Base-by-base conservation (phyloP, 169 alveolate genomes). In the Eimeria tenella region DNA sequence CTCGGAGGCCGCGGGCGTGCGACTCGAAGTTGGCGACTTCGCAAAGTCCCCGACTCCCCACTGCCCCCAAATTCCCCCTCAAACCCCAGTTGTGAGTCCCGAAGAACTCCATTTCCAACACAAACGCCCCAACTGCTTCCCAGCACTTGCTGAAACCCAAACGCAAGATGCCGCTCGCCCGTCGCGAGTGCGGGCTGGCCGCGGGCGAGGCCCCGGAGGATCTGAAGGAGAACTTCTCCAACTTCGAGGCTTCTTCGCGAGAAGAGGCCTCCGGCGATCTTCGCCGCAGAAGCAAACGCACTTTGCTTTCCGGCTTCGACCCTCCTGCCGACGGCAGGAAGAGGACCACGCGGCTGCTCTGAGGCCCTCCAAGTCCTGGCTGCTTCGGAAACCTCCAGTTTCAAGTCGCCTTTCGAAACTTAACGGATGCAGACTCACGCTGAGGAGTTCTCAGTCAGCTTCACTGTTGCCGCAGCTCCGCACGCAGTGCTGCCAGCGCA, bases 291-390 rank as follows among this genome's bases (percentile, higher is more conserved):
- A 82, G 77, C 60, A 82, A 82, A 74, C 90, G 90, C 53, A 50
- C 62, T 58, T 31, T 82, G 19, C 90, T 82, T 50, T 23, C 56
- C 7, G 90, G 90, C 77, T 68, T 13, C 13, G 90, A 82, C 77
- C 60, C 55, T n/a, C 3, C 90, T n/a, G 77, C 73, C 11, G 73
- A 60, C 49, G 90, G 90, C 90, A 82, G 77, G 60, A 82, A 82
- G 65, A 49, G 90, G 50, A 82, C 77, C 65, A 25, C 70, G 60
- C 77, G 75, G 56, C 90, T 60, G 75, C 42, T 17, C 7, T 60
- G 58, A 58, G 42, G 0, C 42, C 42, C 42, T 17, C 7, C 23
- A 58, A 58, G 42, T 31, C 42, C 42, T 2, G 42, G 42, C 42
- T 31, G 42, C 42, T 1, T 1, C 42, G 42, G 42, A 31, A 31